Evolutionary conservation across 1,139 yeast species (phyloP).

Genomic region (Yamadazyma kanchanaburiensis): DNA sequence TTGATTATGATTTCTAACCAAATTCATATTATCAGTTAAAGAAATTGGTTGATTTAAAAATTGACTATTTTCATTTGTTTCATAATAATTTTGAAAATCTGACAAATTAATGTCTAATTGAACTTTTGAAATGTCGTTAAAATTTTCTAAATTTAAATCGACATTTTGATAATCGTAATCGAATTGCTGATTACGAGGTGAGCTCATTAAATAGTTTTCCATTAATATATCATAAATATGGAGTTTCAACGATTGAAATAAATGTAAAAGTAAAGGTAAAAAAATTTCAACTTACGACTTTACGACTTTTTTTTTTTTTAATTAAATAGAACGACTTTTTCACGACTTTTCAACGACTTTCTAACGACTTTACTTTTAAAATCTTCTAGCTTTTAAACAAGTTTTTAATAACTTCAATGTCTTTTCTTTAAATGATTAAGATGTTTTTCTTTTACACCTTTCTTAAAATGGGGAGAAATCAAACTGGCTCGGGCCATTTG

Average conservation of each 20-base stretch:
- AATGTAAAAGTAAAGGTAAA: too few relatives aligned
- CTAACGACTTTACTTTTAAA: too few relatives aligned
- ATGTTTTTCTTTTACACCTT: too few relatives aligned
- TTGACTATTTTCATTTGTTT: not conserved
- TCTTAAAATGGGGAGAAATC: too few relatives aligned
- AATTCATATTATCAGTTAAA: conserved; percentile 14
- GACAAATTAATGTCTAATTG: conserved; percentile 7
- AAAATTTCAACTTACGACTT: too few relatives aligned
- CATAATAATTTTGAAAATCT: conserved; percentile 7
- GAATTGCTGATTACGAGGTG: conserved; percentile 35
- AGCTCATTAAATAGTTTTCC: conserved; percentile 46
- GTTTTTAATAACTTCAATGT: too few relatives aligned
- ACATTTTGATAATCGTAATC: conserved; percentile 16
- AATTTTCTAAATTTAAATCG: conserved; percentile 8
- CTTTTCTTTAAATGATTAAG: too few relatives aligned
- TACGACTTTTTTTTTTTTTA: too few relatives aligned
- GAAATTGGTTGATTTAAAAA: conserved; percentile 2
- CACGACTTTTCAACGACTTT: too few relatives aligned
- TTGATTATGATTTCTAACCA: conserved; percentile 10
- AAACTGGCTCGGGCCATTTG: too few relatives aligned
- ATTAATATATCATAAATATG: conserved; percentile 13
- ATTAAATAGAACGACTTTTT: too few relatives aligned
- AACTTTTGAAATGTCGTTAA: conserved; percentile 7
- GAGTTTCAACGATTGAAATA: not conserved
- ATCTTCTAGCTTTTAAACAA: too few relatives aligned